phyloP scores from a whole-genome alignment of 2,329 filamentous ascomycete species.

The Orbilia blumenaviensis region DNA sequence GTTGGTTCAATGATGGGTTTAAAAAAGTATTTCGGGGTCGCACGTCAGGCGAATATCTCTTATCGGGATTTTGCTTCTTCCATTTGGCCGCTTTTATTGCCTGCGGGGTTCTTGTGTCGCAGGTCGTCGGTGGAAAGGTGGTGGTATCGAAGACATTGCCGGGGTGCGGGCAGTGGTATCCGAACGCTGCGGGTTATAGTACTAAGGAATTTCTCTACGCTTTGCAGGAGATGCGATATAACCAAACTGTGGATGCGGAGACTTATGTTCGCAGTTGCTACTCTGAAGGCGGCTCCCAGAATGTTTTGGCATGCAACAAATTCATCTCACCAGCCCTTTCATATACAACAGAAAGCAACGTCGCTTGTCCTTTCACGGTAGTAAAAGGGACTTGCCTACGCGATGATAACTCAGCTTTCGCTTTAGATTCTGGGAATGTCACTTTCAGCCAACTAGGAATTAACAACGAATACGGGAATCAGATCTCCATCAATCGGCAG shows the following conservation, averaged over 20 bases:
- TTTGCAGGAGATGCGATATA: background rate
- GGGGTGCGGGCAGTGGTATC: background rate
- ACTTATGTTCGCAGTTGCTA: conserved; percentile 36
- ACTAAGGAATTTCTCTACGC: background rate
- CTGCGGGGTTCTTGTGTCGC: conserved; percentile 16
- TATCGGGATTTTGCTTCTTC: background rate
- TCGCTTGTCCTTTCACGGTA: background rate
- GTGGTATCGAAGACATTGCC: conserved; percentile 4
- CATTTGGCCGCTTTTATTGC: conserved; percentile 20
- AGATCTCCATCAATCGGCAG: conserved; percentile 12
- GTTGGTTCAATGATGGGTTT: background rate
- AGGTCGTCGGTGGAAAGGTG: conserved; percentile 18
- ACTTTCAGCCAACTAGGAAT: conserved; percentile 28
- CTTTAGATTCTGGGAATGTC: conserved; percentile 24
- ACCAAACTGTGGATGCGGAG: conserved; percentile 25
- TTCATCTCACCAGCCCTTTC: background rate
- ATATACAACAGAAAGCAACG: background rate
- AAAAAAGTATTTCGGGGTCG: background rate
- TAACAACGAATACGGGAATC: conserved; percentile 24
- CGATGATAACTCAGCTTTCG: background rate
- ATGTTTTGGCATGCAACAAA: conserved; percentile 14
- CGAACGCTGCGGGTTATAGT: background rate
- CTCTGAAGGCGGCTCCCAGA: background rate
- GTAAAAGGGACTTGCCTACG: background rate
- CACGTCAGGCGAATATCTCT: background rate